Evolutionary conservation across 805 yeast species (phyloP).

Genomic region (Cyberlindnera maritima): DNA sequence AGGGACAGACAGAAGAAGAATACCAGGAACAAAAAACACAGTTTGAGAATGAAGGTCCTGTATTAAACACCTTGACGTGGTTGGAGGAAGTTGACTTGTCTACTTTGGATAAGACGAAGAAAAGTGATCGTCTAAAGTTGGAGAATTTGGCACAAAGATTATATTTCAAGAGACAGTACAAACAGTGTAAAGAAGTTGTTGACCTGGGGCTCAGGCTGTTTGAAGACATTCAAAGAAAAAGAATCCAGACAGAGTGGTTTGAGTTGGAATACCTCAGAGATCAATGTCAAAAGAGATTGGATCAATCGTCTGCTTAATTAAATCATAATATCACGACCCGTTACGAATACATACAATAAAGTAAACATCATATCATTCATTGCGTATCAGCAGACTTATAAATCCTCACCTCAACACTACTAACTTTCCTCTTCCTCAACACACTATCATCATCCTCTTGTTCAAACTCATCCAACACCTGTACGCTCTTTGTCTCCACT

Average conservation of each 20-base stretch:
- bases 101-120: conserved; percentile 34
- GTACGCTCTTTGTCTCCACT: conserved; percentile 58
- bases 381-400: conserved; percentile 18
- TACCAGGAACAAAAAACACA: conserved; percentile 48
- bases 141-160: conserved; percentile 61
- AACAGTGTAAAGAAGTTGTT: conserved; percentile 47
- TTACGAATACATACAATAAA: too few species aligned
- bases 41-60: conserved; percentile 58
- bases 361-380: background rate
- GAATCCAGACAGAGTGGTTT: conserved; percentile 46
- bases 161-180: conserved; percentile 54
- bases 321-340: background rate
- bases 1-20: conserved; percentile 69
- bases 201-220: conserved; percentile 35
- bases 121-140: conserved; percentile 53
- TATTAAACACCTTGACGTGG: conserved; percentile 45
- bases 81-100: conserved; percentile 32
- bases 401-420: conserved; percentile 43
- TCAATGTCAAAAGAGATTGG: conserved; percentile 33
- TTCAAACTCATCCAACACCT: conserved; percentile 69
- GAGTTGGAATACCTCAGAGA: conserved; percentile 48
- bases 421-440: conserved; percentile 35
- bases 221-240: conserved; percentile 34
- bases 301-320: background rate
- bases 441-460: conserved; percentile 31